Base-by-base conservation (phyloP, 1,139 yeast genomes). In the Sugiyamaella sp. region DNA sequence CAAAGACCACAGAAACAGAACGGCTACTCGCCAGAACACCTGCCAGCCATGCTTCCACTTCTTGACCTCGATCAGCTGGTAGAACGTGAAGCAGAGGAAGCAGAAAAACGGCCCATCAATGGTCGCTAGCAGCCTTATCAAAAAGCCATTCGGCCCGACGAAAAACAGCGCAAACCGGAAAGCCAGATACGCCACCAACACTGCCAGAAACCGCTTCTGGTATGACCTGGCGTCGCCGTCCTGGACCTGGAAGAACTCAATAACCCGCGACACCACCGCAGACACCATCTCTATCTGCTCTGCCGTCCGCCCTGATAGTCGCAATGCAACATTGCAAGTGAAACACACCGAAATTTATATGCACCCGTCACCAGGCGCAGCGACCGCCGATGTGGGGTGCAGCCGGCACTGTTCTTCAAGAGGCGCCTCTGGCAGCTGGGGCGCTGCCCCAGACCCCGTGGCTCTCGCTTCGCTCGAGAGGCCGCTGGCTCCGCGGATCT, bases 31-130 rank as follows among this genome's bases (percentile, higher is more conserved):
- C 41, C 42, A 46, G 35, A 46, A 46, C 5, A 46, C 16, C 33
- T 35, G 42, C 49, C 49, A 46, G 8, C 42, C 49, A 32, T 4
- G 37, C 24, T 16, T 46, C 49, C 49, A 46, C 8, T 38, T 14
- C 22, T 46, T 46, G 22, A 24, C 49, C 27, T 46, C 41, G 14
- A 46, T 46, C 12, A 35, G 37, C 24, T 46, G 49, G 37, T 46
- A 46, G 24, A 46, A 46, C 4, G 41, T 37, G 27, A 22, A 37
- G 24, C 49, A 46, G n/a, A 46, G 20, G 24, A 35, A 46, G 39
- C 41, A 46, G 17, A 46, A 46, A 10, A 46, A 46, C 5, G 49
- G 49, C 5, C 35, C 42, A 3, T 4, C 9, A 8, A 46, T 22
- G 9, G 37, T 14, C 2, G 14, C 24, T 4, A 24, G n/a, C 14